Base-by-base conservation (phyloP, 441 rosid genomes). In the Breynia disticha region DNA sequence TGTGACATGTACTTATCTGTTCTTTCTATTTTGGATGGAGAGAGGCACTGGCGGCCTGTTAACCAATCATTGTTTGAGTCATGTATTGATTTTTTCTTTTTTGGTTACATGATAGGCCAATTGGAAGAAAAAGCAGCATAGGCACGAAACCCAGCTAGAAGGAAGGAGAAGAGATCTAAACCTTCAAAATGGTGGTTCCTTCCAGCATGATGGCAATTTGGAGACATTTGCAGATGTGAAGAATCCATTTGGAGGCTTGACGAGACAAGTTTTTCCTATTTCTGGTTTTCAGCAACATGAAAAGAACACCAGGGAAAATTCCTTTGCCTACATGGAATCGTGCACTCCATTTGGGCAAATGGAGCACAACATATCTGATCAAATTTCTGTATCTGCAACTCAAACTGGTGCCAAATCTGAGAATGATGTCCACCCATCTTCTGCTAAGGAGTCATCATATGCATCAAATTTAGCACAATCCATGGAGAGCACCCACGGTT, bases 401-500 rank as follows among this genome's bases (percentile, higher is more conserved):
- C 70, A 70, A 50, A 69, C 84, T 57, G 68, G 76, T 63, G 50
- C 50, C 63, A 79, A 63, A 70, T 77, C 76, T 56, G 83, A 68
- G 67, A 75, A 69, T 56, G 77, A 67, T 59, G 66, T 71, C 39
- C 69, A 70, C 52, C 69, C 67, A 60, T 73, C 77, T 45, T 68
- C 66, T 52, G 68, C 72, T 54, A 71, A 76, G 58, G 78, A 70
- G 56, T 77, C 82, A 39, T 80, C 84, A 49, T 68, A 71, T 76
- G 72, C 80, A 54, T 86, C 95, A 56, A 82, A 74, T 63, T 83
- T 65, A 57, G 74, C 67, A 55, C 76, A 67, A 58, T 75, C 81
- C 49, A 38, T 67, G 20, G 82, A 79, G 65, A 79, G 75, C 55
- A 65, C 73, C 32, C 68, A 51, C 58, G 70, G 67, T 54, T 69